phyloP scores from a whole-genome alignment of 2,329 filamentous ascomycete genomes.

The Sporothrix dimorphospora region DNA sequence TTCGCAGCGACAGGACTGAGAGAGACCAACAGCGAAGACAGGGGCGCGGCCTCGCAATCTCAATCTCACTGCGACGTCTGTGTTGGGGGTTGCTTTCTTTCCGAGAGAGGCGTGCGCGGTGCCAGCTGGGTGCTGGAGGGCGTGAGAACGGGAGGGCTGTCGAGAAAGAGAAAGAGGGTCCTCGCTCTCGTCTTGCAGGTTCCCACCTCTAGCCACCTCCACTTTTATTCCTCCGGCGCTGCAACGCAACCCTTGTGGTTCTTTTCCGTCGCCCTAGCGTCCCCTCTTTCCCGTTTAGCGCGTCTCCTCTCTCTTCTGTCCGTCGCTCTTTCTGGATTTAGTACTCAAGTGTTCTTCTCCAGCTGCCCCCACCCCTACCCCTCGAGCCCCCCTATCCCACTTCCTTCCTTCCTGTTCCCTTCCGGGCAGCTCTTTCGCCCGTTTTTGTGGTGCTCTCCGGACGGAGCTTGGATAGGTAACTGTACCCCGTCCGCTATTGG shows the following conservation, averaged over 20 bases:
- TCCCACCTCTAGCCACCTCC: neutral
- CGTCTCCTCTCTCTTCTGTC: neutral
- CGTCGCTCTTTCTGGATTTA: conserved; percentile 16
- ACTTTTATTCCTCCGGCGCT: conserved; percentile 19
- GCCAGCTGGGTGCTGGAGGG: neutral
- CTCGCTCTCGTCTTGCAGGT: neutral
- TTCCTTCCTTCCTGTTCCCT: neutral
- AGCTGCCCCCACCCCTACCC: neutral
- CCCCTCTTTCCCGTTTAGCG: conserved; percentile 6
- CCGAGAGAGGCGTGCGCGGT: neutral
- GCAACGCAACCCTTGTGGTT: conserved; percentile 19
- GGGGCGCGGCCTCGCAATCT: conserved; percentile 13
- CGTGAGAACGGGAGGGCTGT: neutral
- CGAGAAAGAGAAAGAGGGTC: neutral
- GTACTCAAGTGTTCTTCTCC: too few relatives aligned
- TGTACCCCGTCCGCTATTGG: neutral
- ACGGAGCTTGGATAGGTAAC: neutral
- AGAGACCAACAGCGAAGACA: neutral
- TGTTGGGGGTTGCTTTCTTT: conserved; percentile 12
- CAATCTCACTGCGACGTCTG: conserved; percentile 1
- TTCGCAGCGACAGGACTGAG: conserved; percentile 3
- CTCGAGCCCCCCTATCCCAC: neutral
- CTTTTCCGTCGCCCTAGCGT: conserved; percentile 21
- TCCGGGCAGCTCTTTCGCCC: conserved; percentile 8
- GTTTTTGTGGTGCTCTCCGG: neutral